Base-by-base conservation (phyloP, 352 stramenopile species). In the Pythium insidiosum region DNA sequence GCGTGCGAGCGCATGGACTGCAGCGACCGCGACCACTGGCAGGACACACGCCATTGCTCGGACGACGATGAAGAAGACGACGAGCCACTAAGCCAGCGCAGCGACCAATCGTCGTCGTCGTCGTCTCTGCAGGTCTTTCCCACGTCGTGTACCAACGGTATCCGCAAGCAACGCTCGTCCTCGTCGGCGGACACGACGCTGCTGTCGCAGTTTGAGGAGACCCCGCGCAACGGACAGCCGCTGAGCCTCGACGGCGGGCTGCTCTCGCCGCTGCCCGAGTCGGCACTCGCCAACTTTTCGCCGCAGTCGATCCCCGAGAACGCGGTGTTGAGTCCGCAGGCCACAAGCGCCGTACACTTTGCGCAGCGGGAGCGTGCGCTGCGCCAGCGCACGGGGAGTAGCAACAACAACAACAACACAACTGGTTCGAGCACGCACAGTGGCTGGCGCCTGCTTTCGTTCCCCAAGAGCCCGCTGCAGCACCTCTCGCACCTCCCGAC, bases 301-400 rank as follows among this genome's bases (percentile, higher is more conserved):
- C 46, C 46, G n/a, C 46, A 35, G 15, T 22, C 36, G 10, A 16
- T 53, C 4, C 46, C 46, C 3, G 46, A 53, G 38, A 41, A 53
- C 12, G 46, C 46, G 11, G 34, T 53, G n/a, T 31, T 53, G n/a
- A 43, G 3, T 5, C 18, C n/a, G n/a, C 10, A 19, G 16, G 29
- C 6, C 19, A 37, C 1, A 53, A 53, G 29, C 37, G 46, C 28
- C 42, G 40, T 15, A 47, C 46, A 20, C 36, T 53, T 11, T 19
- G 37, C 22, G 46, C 15, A 29, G 40, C 46, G 18, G 46, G 36
- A 2, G n/a, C 26, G 18, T n/a, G n/a, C n/a, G n/a, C n/a, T n/a
- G n/a, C n/a, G n/a, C n/a, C n/a, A n/a, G n/a, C n/a, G n/a, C n/a
- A n/a, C n/a, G n/a, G n/a, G n/a, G n/a, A n/a, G n/a, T n/a, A n/a